phyloP scores from a whole-genome alignment of 2,329 filamentous ascomycete species.

The Sporothrix phasma region DNA sequence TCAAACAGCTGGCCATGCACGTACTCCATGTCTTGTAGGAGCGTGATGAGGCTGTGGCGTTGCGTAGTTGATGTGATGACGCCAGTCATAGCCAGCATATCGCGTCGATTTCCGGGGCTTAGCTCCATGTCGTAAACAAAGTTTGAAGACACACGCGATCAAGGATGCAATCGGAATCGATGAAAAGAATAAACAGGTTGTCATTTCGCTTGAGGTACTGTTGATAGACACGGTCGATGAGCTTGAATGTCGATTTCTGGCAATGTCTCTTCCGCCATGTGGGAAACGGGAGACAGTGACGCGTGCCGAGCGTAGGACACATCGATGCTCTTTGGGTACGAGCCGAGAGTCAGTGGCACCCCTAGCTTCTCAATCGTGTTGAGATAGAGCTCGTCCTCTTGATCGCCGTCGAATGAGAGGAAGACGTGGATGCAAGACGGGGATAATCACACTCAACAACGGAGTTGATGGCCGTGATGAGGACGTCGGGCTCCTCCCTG shows the following conservation, averaged over 20 bases:
- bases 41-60: slow-evolving; percentile 78
- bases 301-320: slow-evolving; percentile 69
- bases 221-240: slow-evolving; percentile 87
- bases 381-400: slow-evolving; percentile 80
- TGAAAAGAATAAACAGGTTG: slow-evolving; percentile 90
- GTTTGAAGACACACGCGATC: slow-evolving; percentile 84
- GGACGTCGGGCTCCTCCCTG: slow-evolving; percentile 75
- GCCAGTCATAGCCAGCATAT: slow-evolving; percentile 96
- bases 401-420: slow-evolving; percentile 85
- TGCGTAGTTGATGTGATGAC: slow-evolving; percentile 91
- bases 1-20: slow-evolving; percentile 96
- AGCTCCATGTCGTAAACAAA: slow-evolving; percentile 99
- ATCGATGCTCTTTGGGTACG: slow-evolving; percentile 84
- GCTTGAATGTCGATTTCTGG: slow-evolving; percentile 84
- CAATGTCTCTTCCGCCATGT: slow-evolving; percentile 92
- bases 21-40: slow-evolving; percentile 97
- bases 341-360: slow-evolving; percentile 63
- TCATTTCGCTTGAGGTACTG: slow-evolving; percentile 81
- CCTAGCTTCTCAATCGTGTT: slow-evolving; percentile 78
- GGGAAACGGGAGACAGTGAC: slow-evolving; percentile 88
- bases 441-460: slow-evolving; percentile 93
- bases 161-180: slow-evolving; percentile 93
- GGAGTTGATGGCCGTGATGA: slow-evolving; percentile 80
- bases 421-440: slow-evolving; percentile 89
- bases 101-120: slow-evolving; percentile 79